A percentile compares a stretch with the other conserved stretches of the same genome.
These are phyloP conservation scores for Aegle marmelos DNA, from an alignment of 345 rosid species.

Conservation along the genomic window DNA sequence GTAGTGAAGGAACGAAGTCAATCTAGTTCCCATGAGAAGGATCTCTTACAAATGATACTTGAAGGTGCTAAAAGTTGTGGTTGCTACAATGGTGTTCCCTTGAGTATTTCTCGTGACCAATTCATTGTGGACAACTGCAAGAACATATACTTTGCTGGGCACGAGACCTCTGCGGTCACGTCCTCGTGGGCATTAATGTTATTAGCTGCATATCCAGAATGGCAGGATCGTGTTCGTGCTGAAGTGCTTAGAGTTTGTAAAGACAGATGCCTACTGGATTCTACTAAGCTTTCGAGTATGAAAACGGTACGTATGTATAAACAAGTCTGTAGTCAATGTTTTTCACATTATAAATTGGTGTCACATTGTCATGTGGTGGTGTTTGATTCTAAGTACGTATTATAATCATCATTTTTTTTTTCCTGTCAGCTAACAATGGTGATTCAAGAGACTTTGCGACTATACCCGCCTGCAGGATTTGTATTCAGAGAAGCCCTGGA, in stretches of 20 bases:
- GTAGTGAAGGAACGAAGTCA: slow-evolving; percentile 26
- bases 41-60: slow-evolving; percentile 45
- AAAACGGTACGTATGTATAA: slow-evolving; percentile 19
- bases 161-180: slow-evolving; percentile 41
- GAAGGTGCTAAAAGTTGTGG: slow-evolving; percentile 24
- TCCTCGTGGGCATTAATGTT: slow-evolving; percentile 40
- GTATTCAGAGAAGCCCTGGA: slow-evolving; percentile 24
- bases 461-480: slow-evolving; percentile 37
- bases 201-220: slow-evolving; percentile 39
- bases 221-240: slow-evolving; percentile 44
- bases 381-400: too few species aligned
- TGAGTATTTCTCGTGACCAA: slow-evolving; percentile 21
- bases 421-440: slow-evolving; percentile 34
- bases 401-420: neutral
- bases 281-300: slow-evolving; percentile 25
- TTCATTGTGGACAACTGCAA: slow-evolving; percentile 58
- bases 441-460: slow-evolving; percentile 36
- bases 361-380: neutral
- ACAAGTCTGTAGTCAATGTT: too few species aligned
- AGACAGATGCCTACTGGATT: slow-evolving; percentile 14
- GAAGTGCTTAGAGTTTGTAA: slow-evolving; percentile 30
- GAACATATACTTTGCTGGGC: slow-evolving; percentile 54
- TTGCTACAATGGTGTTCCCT: slow-evolving; percentile 8
- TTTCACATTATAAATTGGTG: neutral
- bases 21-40: slow-evolving; percentile 20